Base-by-base conservation (phyloP, 257 asterid genomes). In the Nicotiana knightiana region DNA sequence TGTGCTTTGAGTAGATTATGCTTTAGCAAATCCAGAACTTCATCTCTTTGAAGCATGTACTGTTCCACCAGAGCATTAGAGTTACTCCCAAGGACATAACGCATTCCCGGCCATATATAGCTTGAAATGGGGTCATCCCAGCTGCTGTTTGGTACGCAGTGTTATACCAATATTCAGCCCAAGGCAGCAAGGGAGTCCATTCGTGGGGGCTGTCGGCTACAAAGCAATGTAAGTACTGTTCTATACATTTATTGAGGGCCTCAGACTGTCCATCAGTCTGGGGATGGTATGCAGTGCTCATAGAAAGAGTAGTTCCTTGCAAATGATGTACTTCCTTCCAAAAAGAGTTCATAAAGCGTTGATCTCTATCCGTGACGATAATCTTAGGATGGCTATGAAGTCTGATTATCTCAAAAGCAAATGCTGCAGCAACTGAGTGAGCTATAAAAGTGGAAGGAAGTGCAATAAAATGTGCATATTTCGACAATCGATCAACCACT, bases 241-340 rank as follows among this genome's bases (percentile, higher is more conserved):
- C 79, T 1, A 66, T 13, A 2, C 67, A 17, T 2, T 39, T n/a
- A 4, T 81, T 81, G 2, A 53, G 10, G 0, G 43, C 78, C 17
- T 81, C 83, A 0, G 66, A 65, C 28, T 81, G 78, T 0, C 83
- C 83, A 17, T 81, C n/a, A n/a, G n/a, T n/a, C n/a, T n/a, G n/a
- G n/a, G n/a, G n/a, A n/a, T n/a, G n/a, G n/a, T n/a, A n/a, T n/a
- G n/a, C n/a, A n/a, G n/a, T n/a, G n/a, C n/a, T n/a, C n/a, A n/a
- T n/a, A n/a, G n/a, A n/a, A n/a, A n/a, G n/a, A n/a, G n/a, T n/a
- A n/a, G n/a, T n/a, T n/a, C n/a, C n/a, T n/a, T n/a, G n/a, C n/a
- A n/a, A n/a, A n/a, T n/a, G n/a, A n/a, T n/a, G n/a, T n/a, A n/a
- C n/a, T n/a, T n/a, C n/a, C n/a, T n/a, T n/a, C n/a, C n/a, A n/a